These are phyloP conservation scores for Cystofilobasidium ferigula DNA, from an alignment of 768 basidiomycete genomes.

Conservation along the genomic window DNA sequence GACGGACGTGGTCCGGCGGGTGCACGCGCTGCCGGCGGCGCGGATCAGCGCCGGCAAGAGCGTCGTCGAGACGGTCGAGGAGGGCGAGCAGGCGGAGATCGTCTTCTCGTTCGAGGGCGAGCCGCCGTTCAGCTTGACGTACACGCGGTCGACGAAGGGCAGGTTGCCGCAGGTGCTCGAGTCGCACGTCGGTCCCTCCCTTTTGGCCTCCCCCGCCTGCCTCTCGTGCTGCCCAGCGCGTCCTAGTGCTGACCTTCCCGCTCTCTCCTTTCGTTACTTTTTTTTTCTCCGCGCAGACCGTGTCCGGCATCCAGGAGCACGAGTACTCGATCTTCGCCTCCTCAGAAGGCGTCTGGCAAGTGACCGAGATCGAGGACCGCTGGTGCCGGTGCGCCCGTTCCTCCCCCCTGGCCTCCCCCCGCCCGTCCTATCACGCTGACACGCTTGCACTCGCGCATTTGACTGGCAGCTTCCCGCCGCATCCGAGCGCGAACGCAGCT, in stretches of 20 bases:
- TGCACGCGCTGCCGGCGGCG: conserved; percentile 78
- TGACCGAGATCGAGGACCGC: conserved; percentile 22
- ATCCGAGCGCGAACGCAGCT: too few species aligned
- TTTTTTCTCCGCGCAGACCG: conserved; percentile 29
- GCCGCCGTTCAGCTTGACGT: conserved; percentile 93
- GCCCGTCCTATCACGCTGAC: neutral
- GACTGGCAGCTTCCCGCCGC: neutral
- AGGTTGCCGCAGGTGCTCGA: conserved; percentile 32
- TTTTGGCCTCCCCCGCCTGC: neutral
- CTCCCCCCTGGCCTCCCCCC: neutral
- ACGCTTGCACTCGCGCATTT: neutral
- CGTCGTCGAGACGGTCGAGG: conserved; percentile 73
- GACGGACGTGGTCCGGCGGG: conserved; percentile 57
- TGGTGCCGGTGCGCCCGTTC: conserved; percentile 19
- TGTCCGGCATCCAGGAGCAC: conserved; percentile 43
- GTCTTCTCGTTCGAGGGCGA: conserved; percentile 78
- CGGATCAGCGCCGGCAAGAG: conserved; percentile 76
- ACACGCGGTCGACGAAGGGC: conserved; percentile 53
- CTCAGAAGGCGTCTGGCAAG: conserved; percentile 52
- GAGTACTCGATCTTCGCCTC: conserved; percentile 88
- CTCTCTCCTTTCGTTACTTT: neutral
- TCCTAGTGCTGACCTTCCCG: neutral
- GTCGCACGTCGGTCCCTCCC: conserved; percentile 32
- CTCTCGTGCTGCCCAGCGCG: neutral
- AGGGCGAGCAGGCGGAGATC: conserved; percentile 85